Conservation (phyloP, 805 yeast species). For the Blastobotrys attinorum region DNA sequence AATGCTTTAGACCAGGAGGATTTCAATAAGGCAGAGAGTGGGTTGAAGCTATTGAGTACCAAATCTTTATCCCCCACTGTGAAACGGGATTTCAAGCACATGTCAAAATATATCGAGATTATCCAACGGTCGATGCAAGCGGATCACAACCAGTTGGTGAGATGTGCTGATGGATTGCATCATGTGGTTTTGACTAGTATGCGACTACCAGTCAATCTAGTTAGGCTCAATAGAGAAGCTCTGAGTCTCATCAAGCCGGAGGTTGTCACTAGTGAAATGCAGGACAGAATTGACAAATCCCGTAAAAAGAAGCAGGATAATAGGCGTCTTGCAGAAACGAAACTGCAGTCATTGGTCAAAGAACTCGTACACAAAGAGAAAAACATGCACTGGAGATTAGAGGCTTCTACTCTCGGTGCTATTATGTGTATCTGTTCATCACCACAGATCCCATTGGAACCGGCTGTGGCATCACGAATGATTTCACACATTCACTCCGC, state of each 20-base stretch:
- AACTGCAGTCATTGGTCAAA: constrained; percentile 9
- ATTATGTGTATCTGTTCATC: constrained; percentile 17
- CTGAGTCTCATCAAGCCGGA: constrained; percentile 15
- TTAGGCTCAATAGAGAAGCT: constrained; percentile 8
- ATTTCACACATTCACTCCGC: constrained; percentile 25
- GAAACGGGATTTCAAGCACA: constrained; percentile 47
- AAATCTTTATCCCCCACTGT: constrained; percentile 52
- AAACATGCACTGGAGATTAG: constrained; percentile 20
- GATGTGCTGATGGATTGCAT: constrained; percentile 46
- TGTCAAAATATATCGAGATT: constrained; percentile 40
- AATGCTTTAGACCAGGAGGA: constrained; percentile 44
- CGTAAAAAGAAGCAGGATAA: constrained; percentile 12
- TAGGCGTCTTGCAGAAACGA: constrained; percentile 13
- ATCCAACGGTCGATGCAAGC: constrained; percentile 48
- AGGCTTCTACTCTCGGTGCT: constrained; percentile 13
- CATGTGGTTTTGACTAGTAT: constrained; percentile 34
- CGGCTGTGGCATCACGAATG: constrained; percentile 11
- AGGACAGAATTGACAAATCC: constrained; percentile 12
- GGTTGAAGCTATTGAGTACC: constrained; percentile 48
- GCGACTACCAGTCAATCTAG: constrained; percentile 38
- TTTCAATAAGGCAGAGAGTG: constrained; percentile 52
- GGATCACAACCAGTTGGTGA: constrained; percentile 49
- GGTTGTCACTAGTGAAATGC: constrained; percentile 8
- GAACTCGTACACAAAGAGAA: constrained; percentile 7
- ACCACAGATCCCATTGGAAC: constrained; percentile 18